phyloP scores from a whole-genome alignment of 305 asterid species.

The Plantago coronopus region DNA sequence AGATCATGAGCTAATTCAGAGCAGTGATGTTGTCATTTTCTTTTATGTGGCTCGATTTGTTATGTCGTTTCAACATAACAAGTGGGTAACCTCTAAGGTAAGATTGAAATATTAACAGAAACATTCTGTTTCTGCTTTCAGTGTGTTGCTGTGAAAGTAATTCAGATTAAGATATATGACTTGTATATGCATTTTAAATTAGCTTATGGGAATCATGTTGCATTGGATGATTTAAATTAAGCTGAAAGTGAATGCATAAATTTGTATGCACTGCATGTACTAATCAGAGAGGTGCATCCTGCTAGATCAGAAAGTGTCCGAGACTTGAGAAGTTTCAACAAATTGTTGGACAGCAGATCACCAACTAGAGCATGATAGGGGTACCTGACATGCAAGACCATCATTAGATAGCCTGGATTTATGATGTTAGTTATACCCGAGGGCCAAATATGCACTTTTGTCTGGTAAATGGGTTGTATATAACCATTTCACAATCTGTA shows the following conservation, averaged over 20 bases:
- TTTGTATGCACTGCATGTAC: not conserved
- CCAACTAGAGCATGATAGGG: not conserved
- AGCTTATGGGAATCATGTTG: not conserved
- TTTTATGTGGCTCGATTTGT: conserved; percentile 81
- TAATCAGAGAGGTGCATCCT: not conserved
- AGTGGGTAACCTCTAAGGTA: conserved; percentile 57
- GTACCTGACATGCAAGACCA: not conserved
- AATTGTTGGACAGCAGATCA: not conserved
- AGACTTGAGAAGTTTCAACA: not conserved
- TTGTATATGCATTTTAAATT: not conserved
- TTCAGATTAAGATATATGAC: conserved; percentile 4
- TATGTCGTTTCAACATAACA: conserved; percentile 80
- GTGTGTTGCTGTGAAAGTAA: conserved; percentile 4
- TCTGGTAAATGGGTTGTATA: not conserved
- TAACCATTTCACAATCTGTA: not conserved
- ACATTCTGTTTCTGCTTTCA: conserved; percentile 12
- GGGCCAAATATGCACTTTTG: not conserved
- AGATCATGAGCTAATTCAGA: conserved; percentile 74
- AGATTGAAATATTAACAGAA: conserved; percentile 21
- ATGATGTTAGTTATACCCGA: not conserved
- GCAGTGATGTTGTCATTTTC: conserved; percentile 62
- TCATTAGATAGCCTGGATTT: not conserved
- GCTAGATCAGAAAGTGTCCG: not conserved
- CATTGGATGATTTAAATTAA: not conserved
- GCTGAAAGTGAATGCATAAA: not conserved